A percentile compares a stretch with the other conserved stretches of the same genome.
These are phyloP conservation scores for Neoconidiobolus thromboides DNA, from an alignment of 371 early-diverging fungal species.

Conservation along the genomic window DNA sequence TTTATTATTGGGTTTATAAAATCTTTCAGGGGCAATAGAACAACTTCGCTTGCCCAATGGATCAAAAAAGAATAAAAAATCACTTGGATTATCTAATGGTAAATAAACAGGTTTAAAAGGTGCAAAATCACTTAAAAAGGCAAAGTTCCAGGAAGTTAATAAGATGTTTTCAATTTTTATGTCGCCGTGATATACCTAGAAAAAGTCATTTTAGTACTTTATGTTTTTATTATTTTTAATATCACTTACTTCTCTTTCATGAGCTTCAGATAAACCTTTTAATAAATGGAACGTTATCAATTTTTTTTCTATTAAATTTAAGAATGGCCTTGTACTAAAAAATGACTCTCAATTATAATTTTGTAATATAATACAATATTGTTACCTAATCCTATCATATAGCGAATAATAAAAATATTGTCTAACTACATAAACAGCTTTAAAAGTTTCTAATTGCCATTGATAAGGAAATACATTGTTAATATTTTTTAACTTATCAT, in stretches of 20 bases:
- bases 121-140: constrained; percentile 71
- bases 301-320: constrained; percentile 64
- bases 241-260: constrained; percentile 30
- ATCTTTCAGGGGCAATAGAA: constrained; percentile 91
- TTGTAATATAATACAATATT: not conserved
- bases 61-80: constrained; percentile 89
- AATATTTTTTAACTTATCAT: constrained; percentile 34
- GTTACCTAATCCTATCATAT: constrained; percentile 80
- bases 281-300: constrained; percentile 86
- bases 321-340: constrained; percentile 75
- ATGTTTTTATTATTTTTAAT: no score
- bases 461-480: constrained; percentile 66
- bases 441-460: constrained; percentile 66
- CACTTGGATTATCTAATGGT: constrained; percentile 89
- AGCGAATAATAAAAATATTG: constrained; percentile 73
- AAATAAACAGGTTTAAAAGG: constrained; percentile 76
- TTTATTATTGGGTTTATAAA: constrained; percentile 49
- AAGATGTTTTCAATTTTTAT: constrained; percentile 79
- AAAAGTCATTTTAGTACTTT: not conserved
- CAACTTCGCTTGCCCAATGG: constrained; percentile 68
- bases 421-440: constrained; percentile 71
- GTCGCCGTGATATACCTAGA: constrained; percentile 65
- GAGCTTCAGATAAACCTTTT: constrained; percentile 53
- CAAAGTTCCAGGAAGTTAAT: constrained; percentile 89
- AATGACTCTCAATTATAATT: not conserved